phyloP scores from a whole-genome alignment of 768 basidiomycete species.

The Psilocybe subaeruginosa region DNA sequence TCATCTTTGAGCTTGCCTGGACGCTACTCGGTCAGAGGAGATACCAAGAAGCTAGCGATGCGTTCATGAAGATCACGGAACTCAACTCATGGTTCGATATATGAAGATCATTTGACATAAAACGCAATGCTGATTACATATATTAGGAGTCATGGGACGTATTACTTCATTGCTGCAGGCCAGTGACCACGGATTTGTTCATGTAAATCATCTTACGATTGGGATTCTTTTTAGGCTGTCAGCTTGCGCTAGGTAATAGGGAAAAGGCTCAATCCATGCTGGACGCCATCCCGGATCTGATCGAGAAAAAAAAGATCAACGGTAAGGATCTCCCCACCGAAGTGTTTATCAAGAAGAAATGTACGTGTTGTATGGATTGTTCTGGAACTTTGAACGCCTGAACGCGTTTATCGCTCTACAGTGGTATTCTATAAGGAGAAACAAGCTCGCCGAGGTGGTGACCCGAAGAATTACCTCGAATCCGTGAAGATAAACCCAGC shows the following conservation, averaged over 20 bases:
- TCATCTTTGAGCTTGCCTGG: conserved; percentile 82
- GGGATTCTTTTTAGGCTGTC: conserved; percentile 49
- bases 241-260: conserved; percentile 57
- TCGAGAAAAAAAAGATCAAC: conserved; percentile 62
- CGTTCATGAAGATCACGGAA: conserved; percentile 64
- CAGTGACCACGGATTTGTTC: conserved; percentile 13
- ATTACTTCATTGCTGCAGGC: conserved; percentile 78
- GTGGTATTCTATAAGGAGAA: conserved; percentile 80
- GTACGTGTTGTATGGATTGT: conserved; percentile 38
- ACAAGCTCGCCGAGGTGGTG: conserved; percentile 55
- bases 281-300: conserved; percentile 60
- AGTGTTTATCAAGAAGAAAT: conserved; percentile 75
- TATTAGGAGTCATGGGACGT: conserved; percentile 75
- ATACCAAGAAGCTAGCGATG: conserved; percentile 70
- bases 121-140: not conserved
- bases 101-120: not conserved
- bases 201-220: not conserved
- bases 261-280: conserved; percentile 62
- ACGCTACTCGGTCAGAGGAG: conserved; percentile 63
- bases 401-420: conserved; percentile 26
- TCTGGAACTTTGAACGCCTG: not conserved
- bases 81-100: conserved; percentile 67
- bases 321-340: conserved; percentile 79
- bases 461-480: conserved; percentile 51
- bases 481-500: conserved; percentile 68